Evolutionary conservation across 441 rosid genomes (phyloP).

Genomic region (Erysimum cheiri): DNA sequence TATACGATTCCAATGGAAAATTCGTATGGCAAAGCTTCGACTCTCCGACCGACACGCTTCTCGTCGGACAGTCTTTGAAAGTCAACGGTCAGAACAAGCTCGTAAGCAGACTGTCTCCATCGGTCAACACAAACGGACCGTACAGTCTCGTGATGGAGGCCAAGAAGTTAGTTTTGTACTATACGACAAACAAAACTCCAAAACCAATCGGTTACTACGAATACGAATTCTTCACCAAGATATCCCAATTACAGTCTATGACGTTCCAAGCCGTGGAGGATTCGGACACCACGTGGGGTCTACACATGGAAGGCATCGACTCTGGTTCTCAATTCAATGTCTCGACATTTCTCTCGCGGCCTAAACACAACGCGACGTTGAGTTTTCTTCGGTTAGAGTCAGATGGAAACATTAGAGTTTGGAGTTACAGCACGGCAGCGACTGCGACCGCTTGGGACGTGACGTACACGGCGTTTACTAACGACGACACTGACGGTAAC

Average conservation of each 20-base stretch:
- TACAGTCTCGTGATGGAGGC: constrained; percentile 68
- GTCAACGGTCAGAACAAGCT: constrained; percentile 49
- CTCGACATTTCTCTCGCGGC: constrained; percentile 42
- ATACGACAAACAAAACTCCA: constrained; percentile 50
- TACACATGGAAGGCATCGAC: constrained; percentile 24
- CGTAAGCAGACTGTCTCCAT: constrained; percentile 51
- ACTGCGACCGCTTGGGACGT: constrained; percentile 53
- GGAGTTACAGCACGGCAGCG: constrained; percentile 52
- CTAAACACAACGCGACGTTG: constrained; percentile 57
- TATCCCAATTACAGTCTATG: constrained; percentile 23
- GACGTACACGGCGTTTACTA: constrained; percentile 53
- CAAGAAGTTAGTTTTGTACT: constrained; percentile 52
- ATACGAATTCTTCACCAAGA: constrained; percentile 40
- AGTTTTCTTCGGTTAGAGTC: constrained; percentile 57
- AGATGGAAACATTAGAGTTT: constrained; percentile 59
- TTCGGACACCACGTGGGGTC: constrained; percentile 36
- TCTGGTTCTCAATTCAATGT: constrained; percentile 37
- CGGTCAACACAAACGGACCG: constrained; percentile 51
- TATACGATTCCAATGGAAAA: constrained; percentile 53
- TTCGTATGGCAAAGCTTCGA: constrained; percentile 76
- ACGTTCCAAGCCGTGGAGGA: constrained; percentile 41
- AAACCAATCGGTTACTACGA: constrained; percentile 50
- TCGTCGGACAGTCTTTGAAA: constrained; percentile 65
- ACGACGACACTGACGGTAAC: constrained; percentile 43
- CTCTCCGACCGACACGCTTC: constrained; percentile 67